These are phyloP conservation scores for Penicillium coprophilum DNA, from an alignment of 495 filamentous ascomycete species.

Conservation along the genomic window DNA sequence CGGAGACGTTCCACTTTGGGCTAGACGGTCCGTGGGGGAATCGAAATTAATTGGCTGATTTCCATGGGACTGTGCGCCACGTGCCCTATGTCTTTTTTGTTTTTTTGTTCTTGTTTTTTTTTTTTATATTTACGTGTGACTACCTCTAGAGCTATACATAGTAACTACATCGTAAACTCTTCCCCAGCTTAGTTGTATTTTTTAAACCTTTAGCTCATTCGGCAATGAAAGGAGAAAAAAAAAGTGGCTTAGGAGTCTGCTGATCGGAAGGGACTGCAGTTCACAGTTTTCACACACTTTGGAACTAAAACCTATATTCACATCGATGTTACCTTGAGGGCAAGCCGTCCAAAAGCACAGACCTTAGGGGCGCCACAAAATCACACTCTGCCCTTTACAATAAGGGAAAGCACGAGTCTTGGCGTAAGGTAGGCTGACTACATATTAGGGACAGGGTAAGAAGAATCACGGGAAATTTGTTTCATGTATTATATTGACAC, in stretches of 20 bases:
- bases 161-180: not conserved
- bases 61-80: conserved; percentile 9
- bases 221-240: not conserved
- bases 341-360: conserved; percentile 8
- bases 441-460: not conserved
- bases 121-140: not conserved
- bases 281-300: not conserved
- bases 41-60: not conserved
- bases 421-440: not conserved
- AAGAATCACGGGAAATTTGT: not conserved
- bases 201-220: not conserved
- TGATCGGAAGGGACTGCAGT: not conserved
- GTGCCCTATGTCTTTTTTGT: not conserved
- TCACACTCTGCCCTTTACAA: conserved; percentile 4
- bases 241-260: not conserved
- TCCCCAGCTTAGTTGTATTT: not conserved
- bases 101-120: conserved; percentile 4
- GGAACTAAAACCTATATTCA: not conserved
- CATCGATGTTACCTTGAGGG: conserved; percentile 10
- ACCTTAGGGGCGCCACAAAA: conserved; percentile 7
- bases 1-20: conserved; percentile 17
- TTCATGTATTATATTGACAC: not conserved
- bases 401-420: not conserved
- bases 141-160: too few relatives aligned
- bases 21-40: not conserved